Evolutionary conservation across 805 yeast species (phyloP).

Genomic region (Wickerhamiella domercqiae): DNA sequence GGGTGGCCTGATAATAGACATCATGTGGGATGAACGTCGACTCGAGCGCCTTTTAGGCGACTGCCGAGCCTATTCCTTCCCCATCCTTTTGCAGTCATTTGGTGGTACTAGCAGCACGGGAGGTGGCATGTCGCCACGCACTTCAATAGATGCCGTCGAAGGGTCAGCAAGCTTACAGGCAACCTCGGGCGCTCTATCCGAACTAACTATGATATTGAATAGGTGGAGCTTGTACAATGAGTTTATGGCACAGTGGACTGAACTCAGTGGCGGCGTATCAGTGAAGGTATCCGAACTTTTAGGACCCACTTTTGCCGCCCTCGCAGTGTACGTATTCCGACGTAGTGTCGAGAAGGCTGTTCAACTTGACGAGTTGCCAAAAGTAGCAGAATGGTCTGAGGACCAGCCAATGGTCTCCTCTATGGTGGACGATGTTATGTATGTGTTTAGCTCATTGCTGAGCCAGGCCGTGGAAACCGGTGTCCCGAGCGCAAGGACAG

Average conservation of each 20-base stretch:
- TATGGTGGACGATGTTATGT: slow-evolving; percentile 68
- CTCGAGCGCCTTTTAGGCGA: slow-evolving; percentile 42
- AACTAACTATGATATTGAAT: slow-evolving; percentile 60
- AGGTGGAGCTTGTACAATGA: slow-evolving; percentile 54
- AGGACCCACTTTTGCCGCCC: slow-evolving; percentile 46
- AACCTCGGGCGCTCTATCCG: slow-evolving; percentile 52
- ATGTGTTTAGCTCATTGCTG: slow-evolving; percentile 54
- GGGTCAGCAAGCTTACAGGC: slow-evolving; percentile 33
- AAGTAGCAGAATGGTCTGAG: slow-evolving; percentile 27
- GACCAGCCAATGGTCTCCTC: slow-evolving; percentile 54
- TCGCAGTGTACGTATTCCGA: slow-evolving; percentile 53
- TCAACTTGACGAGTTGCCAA: slow-evolving; percentile 61
- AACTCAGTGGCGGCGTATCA: background rate
- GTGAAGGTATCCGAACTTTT: slow-evolving; percentile 24
- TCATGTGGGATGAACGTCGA: slow-evolving; percentile 60
- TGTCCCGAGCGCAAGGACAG: slow-evolving; percentile 38
- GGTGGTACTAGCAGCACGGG: background rate
- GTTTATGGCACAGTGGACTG: slow-evolving; percentile 43
- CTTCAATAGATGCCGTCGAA: background rate
- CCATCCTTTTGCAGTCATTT: slow-evolving; percentile 25
- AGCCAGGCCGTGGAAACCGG: slow-evolving; percentile 60
- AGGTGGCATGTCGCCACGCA: too few relatives aligned
- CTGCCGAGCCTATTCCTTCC: slow-evolving; percentile 39
- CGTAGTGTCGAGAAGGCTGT: slow-evolving; percentile 72
- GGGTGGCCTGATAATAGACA: slow-evolving; percentile 73